These are phyloP conservation scores for Ambrosia hybrid DNA, from an alignment of 140 eudicot species.

Conservation along the genomic window DNA sequence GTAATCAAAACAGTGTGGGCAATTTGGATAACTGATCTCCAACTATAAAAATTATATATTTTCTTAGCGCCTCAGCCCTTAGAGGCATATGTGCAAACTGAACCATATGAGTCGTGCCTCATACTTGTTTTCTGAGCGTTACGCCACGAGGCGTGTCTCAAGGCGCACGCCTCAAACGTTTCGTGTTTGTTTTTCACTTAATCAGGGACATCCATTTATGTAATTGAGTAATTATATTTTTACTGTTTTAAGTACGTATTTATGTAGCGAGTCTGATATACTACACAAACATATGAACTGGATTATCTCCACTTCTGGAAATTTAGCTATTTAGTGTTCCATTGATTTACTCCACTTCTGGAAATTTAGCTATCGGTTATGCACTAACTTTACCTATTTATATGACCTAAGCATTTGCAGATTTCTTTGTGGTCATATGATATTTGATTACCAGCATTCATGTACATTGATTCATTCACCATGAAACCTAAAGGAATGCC, in stretches of 20 bases:
- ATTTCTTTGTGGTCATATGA: too few species aligned
- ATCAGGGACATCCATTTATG: not conserved
- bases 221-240: not conserved
- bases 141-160: too few species aligned
- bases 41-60: too few species aligned
- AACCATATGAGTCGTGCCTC: too few species aligned
- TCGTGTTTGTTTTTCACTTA: not conserved
- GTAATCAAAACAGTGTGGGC: too few species aligned
- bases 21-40: too few species aligned
- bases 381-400: not conserved
- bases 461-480: too few species aligned
- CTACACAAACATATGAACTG: conserved; percentile 36
- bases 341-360: conserved; percentile 19
- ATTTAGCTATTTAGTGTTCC: conserved; percentile 15
- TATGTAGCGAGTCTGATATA: conserved; percentile 25
- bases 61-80: too few species aligned
- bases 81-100: too few species aligned
- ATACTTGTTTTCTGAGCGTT: too few species aligned
- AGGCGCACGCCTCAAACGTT: not conserved
- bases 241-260: conserved; percentile 14
- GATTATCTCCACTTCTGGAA: conserved; percentile 24
- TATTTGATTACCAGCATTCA: too few species aligned
- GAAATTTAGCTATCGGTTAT: conserved; percentile 2
- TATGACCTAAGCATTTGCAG: not conserved
- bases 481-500: too few species aligned